These are phyloP conservation scores for Aureobasidium melanogenum DNA, from an alignment of 2,329 filamentous ascomycete species.

Conservation along the genomic window DNA sequence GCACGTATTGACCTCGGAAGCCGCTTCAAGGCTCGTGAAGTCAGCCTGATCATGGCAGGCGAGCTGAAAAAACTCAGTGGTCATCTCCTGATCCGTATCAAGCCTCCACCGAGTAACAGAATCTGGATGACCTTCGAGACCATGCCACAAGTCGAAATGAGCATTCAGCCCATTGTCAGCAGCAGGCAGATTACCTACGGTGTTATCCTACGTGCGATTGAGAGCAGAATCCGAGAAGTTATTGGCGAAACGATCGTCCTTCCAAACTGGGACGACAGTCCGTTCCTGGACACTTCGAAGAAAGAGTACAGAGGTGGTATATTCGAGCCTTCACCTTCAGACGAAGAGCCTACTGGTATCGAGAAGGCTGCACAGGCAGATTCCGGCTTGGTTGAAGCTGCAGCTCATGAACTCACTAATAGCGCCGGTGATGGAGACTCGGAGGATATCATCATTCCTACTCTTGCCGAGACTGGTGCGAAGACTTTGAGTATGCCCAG, in stretches of 20 bases:
- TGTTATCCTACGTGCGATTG: slow-evolving; percentile 84
- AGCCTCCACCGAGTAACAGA: slow-evolving; percentile 89
- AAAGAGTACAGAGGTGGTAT: slow-evolving; percentile 81
- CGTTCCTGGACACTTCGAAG: slow-evolving; percentile 73
- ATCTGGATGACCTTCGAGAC: slow-evolving; percentile 93
- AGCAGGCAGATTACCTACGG: slow-evolving; percentile 92
- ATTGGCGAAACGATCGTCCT: slow-evolving; percentile 83
- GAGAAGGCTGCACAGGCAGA: slow-evolving; percentile 1
- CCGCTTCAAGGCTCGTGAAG: slow-evolving; percentile 82
- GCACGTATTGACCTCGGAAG: slow-evolving; percentile 83
- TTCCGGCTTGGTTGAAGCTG: neutral
- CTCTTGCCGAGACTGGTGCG: slow-evolving; percentile 8
- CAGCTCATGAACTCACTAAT: neutral
- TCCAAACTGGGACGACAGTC: slow-evolving; percentile 93
- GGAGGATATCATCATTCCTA: slow-evolving; percentile 2
- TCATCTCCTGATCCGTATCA: slow-evolving; percentile 76
- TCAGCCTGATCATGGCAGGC: slow-evolving; percentile 79
- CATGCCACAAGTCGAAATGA: slow-evolving; percentile 89
- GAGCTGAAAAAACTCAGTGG: slow-evolving; percentile 79
- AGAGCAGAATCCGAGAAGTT: slow-evolving; percentile 89
- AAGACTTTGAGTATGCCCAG: slow-evolving; percentile 20
- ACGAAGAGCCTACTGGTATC: slow-evolving; percentile 1
- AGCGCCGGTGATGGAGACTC: slow-evolving; percentile 1
- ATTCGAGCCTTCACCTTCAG: slow-evolving; percentile 39
- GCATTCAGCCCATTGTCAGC: slow-evolving; percentile 92